These are phyloP conservation scores for Candida tibetensis DNA, from an alignment of 805 yeast genomes.

Conservation along the genomic window DNA sequence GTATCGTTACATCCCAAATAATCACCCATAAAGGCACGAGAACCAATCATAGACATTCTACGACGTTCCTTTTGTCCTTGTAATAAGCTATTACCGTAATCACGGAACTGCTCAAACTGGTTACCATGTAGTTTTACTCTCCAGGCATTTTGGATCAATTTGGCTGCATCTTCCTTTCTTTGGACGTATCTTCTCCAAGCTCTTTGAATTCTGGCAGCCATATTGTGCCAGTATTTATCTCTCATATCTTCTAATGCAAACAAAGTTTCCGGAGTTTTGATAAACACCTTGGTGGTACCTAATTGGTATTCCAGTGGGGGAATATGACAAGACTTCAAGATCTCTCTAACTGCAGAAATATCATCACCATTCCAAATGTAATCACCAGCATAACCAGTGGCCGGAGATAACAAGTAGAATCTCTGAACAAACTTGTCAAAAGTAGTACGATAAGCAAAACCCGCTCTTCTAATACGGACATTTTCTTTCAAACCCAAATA, in stretches of 20 bases:
- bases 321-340: constrained; percentile 56
- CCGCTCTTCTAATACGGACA: constrained; percentile 96
- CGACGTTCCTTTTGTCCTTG: constrained; percentile 85
- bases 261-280: constrained; percentile 94
- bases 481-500: constrained; percentile 95
- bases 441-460: constrained; percentile 95
- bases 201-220: constrained; percentile 96
- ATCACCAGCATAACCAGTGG: constrained; percentile 88
- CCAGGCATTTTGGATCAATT: constrained; percentile 76
- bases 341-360: constrained; percentile 49
- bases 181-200: constrained; percentile 88
- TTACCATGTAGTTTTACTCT: constrained; percentile 77
- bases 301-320: constrained; percentile 82
- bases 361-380: constrained; percentile 59
- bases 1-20: constrained; percentile 79
- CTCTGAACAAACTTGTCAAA: constrained; percentile 95
- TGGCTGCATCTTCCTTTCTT: constrained; percentile 84
- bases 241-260: constrained; percentile 95
- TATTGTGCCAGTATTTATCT: constrained; percentile 95
- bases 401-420: constrained; percentile 80
- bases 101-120: constrained; percentile 79
- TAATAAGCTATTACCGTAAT: constrained; percentile 70
- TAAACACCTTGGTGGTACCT: constrained; percentile 89
- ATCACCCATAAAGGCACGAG: constrained; percentile 91
- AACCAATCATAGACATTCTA: constrained; percentile 80